Evolutionary conservation across 495 filamentous ascomycete species (phyloP), one percentile per base, ranked within the genome.

Genomic region (Annulohypoxylon stygium): DNA sequence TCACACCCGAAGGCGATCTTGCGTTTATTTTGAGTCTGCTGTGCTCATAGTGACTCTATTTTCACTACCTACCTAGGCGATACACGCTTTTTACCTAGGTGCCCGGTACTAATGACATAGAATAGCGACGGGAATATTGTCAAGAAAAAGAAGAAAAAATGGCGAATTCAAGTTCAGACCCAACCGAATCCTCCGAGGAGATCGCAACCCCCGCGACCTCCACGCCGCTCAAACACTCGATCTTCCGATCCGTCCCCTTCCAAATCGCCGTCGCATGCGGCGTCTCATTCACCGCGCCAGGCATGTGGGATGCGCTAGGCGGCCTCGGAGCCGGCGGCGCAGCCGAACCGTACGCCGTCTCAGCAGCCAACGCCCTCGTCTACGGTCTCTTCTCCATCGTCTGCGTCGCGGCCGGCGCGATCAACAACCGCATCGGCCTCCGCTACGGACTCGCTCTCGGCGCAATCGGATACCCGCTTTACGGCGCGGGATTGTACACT

Each of bases 241-340:
- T 70, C 37, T 71, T 68, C 66, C 78, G 76, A 25, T 78, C 76
- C 23, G 78, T 80, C 1, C 76, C 76, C 54, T 80, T 80, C 58
- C 76, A 80, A 58, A 78, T 78, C 39, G 59, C 68, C 18, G 73
- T 80, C 25, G 78, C 76, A 14, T 73, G 76, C 50, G 76, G 76
- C 10, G 76, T 78, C 20, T 77, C 76, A 12, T 76, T 76, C 37
- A 74, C 74, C 1, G 74, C 74, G n/a, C 74, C 74, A 16, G 74
- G 74, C 3, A 78, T 80, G 75, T 80, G 76, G 77, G 75, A 80
- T 71, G 78, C 78, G 37, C 67, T 80, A 6, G 77, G 77, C 12
- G 70, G 70, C 18, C 61, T 76, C 12, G 74, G 74, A 11, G 74
- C 74, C 9, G 74, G 74, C n/a, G 78, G 78, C 26, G 76, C 76